Base-by-base conservation (phyloP, 768 basidiomycete genomes). In the Suillus brevipes region DNA sequence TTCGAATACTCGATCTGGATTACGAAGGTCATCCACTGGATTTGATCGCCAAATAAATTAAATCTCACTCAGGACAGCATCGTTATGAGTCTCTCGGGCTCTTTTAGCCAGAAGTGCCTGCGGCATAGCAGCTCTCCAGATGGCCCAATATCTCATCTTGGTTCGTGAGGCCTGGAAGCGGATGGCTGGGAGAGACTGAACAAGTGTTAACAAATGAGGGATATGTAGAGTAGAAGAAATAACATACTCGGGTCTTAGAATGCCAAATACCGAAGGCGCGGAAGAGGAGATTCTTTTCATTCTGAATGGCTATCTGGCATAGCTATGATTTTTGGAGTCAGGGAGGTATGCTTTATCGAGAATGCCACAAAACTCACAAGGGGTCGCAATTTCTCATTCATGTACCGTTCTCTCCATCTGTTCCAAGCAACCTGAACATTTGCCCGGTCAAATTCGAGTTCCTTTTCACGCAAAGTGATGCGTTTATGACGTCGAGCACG, bases 231-330 rank as follows among this genome's bases (percentile, higher is more conserved):
- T 36, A 36, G 28, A 53, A 36, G 38, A 62, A 53, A 47, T 31
- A 61, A 74, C 78, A 69, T 71, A 91, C 92, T 73, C 83, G 85
- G 38, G 92, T 92, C 74, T 84, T 90, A 14, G 87, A 83, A 71
- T 88, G 84, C 93, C 93, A 95, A 53, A 86, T 81, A 9, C 81
- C 82, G 70, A 93, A 94, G 2, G 87, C 84, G n/a, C 84, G 83
- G 76, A 85, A 87, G 67, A 91, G 76, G 20, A 85, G 70, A 71
- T 86, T 88, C 67, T 81, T 83, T 67, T 88, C 86, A 61, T 79
- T 84, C 64, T 87, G 87, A 45, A 85, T 66, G 37, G 85, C 74
- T 63, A 94, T 81, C 58, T 82, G 79, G 67, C 86, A 82, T 78
- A 64, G 25, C 34, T 61, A 63, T 66, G 38, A 59, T 67, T 20